Evolutionary conservation across 2,329 filamentous ascomycete species (phyloP).

Genomic region (Ilyonectria mors-panacis): DNA sequence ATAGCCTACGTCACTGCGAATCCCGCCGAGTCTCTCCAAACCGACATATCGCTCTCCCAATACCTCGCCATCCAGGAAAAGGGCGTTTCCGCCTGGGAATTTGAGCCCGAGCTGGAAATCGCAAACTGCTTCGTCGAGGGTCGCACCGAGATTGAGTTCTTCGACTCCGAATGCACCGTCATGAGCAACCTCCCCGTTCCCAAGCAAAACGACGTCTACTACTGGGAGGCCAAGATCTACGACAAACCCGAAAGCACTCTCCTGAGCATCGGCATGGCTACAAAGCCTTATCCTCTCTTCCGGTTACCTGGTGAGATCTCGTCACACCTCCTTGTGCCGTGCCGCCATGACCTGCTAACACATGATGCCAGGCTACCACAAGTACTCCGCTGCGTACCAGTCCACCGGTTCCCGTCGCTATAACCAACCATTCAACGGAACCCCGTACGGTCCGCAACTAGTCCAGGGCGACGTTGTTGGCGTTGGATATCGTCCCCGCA

Average conservation of each 20-base stretch:
- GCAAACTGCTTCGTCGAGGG: constrained; percentile 99
- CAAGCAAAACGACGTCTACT: constrained; percentile 99
- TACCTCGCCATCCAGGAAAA: constrained; percentile 99
- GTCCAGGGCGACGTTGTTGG: constrained; percentile 97
- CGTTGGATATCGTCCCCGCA: constrained; percentile 93
- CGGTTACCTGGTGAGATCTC: constrained; percentile 83
- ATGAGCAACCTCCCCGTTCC: constrained; percentile 97
- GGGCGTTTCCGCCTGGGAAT: constrained; percentile 99
- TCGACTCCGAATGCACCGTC: constrained; percentile 97
- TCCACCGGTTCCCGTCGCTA: constrained; percentile 89
- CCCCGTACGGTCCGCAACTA: constrained; percentile 85
- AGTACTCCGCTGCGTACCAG: constrained; percentile 91
- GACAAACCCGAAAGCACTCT: constrained; percentile 93
- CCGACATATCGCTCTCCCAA: constrained; percentile 97
- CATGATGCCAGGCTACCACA: constrained; percentile 80
- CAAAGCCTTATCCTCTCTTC: constrained; percentile 97
- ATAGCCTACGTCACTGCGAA: constrained; percentile 94
- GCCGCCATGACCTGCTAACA: constrained; percentile 39
- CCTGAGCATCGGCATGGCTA: constrained; percentile 93
- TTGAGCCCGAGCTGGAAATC: constrained; percentile 98
- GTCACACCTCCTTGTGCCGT: constrained; percentile 20
- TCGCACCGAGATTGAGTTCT: constrained; percentile 98
- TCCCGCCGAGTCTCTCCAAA: constrained; percentile 93
- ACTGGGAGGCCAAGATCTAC: constrained; percentile 99
- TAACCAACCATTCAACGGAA: constrained; percentile 90